These are phyloP conservation scores for Fennellomyces sp. DNA, from an alignment of 371 early-diverging fungal species.

Conservation along the genomic window DNA sequence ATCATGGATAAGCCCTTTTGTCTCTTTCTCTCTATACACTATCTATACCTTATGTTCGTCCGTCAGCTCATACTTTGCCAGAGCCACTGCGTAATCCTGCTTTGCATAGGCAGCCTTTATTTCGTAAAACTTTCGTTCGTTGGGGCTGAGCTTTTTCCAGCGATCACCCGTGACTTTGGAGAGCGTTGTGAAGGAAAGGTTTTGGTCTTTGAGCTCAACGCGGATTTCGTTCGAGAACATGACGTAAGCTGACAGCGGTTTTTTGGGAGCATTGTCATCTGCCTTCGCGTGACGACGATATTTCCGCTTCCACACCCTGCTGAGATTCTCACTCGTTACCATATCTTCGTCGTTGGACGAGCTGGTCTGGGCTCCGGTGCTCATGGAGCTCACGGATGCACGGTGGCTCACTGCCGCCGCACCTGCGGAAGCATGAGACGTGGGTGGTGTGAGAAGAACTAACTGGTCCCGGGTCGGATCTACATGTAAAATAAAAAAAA, in stretches of 20 bases:
- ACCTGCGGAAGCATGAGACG: neutral
- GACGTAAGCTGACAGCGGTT: constrained; percentile 62
- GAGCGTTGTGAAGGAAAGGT: constrained; percentile 51
- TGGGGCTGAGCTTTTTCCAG: constrained; percentile 45
- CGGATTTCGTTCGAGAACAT: constrained; percentile 57
- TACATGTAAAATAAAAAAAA: no score
- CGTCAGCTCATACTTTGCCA: constrained; percentile 45
- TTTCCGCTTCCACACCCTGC: constrained; percentile 44
- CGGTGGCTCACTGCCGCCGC: neutral
- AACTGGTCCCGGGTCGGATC: neutral
- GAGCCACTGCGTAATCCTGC: constrained; percentile 36
- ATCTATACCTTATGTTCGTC: constrained; percentile 31
- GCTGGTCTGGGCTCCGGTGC: constrained; percentile 24
- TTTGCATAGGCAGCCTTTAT: constrained; percentile 34
- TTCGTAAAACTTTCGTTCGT: constrained; percentile 42
- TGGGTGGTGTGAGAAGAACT: neutral
- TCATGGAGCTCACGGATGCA: constrained; percentile 24
- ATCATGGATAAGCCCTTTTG: neutral
- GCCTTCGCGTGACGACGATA: constrained; percentile 57
- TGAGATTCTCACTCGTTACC: constrained; percentile 31
- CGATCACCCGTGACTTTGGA: constrained; percentile 56
- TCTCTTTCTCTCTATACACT: neutral
- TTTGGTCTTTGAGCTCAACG: constrained; percentile 43
- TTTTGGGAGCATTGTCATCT: constrained; percentile 54
- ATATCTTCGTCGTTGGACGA: constrained; percentile 51